Evolutionary conservation across 2,329 filamentous ascomycete species (phyloP), one percentile per base, ranked within the genome.

Genomic region (Cytospora paraplurivora): DNA sequence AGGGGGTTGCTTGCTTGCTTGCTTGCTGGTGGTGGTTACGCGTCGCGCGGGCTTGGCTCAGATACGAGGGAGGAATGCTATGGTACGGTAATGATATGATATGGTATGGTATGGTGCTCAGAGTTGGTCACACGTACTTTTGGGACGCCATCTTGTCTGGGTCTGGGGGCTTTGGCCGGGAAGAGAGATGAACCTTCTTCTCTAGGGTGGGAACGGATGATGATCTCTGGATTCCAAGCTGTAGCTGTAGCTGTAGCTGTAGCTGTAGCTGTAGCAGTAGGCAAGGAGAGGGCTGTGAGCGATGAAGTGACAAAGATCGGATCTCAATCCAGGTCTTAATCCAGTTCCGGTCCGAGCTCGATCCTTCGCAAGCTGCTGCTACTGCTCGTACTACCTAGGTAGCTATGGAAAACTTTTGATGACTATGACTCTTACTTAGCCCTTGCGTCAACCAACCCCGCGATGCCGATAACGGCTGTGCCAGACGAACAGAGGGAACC

Each of bases 121-220:
- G 19, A 34, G 41, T 44, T 41, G 62, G 60, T 57, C 54, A 52
- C 63, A 65, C 60, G 56, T 59, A 63, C 60, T 65, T 52, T 56
- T 65, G 60, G 60, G 63, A 65, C 38, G 63, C 56, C 63, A 65
- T 65, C 52, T 60, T 50, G 51, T 41, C 50, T 62, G 52, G 58
- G 52, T 27, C 27, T 27, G 27, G n/a, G 11, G 34, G 44, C 50
- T 19, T 44, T 55, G 44, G 49, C 49, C 61, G 44, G 55, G 27
- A 32, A n/a, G 21, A 56, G 32, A 17, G 44, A 21, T 37, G 52
- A 54, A 56, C 49, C 52, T 11, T 19, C 52, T 62, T 61, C 15
- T 33, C 13, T 52, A 51, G 61, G 33, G 38, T 47, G 27, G 49
- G 4, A 44, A 38, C 21, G 27, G 41, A 34, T 21, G 57, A 60